Conservation (phyloP, 192 early-diverging fungal species). For the Endogone sp. region DNA sequence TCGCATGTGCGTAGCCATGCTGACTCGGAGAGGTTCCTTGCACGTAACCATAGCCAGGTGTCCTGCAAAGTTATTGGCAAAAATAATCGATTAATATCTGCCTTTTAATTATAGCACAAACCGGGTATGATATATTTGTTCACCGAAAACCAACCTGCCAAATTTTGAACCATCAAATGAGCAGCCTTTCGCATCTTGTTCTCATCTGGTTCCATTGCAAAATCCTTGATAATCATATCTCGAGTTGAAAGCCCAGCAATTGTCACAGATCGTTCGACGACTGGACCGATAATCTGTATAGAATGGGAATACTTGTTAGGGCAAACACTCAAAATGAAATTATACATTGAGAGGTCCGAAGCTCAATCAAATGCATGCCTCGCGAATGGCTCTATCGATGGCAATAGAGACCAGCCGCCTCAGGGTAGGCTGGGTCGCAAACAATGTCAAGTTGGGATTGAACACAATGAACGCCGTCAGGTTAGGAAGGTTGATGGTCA, state of each 20-base stretch:
- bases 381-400: slow-evolving; percentile 86
- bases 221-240: slow-evolving; percentile 93
- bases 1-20: slow-evolving; percentile 72
- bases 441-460: slow-evolving; percentile 78
- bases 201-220: slow-evolving; percentile 92
- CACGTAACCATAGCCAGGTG: slow-evolving; percentile 87
- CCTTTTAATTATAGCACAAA: not conserved
- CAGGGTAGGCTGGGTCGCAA: slow-evolving; percentile 78
- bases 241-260: slow-evolving; percentile 91
- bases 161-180: slow-evolving; percentile 91
- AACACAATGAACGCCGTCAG: slow-evolving; percentile 68
- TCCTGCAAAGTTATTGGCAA: slow-evolving; percentile 83
- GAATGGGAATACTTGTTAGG: too few relatives aligned
- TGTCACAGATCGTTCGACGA: slow-evolving; percentile 89
- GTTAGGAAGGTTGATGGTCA: slow-evolving; percentile 40
- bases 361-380: slow-evolving; percentile 35
- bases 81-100: not conserved
- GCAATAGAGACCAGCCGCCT: slow-evolving; percentile 86
- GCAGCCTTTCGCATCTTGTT: slow-evolving; percentile 91
- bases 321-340: too few relatives aligned
- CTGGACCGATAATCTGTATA: slow-evolving; percentile 65
- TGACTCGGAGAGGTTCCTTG: slow-evolving; percentile 86
- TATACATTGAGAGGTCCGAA: too few relatives aligned
- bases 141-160: slow-evolving; percentile 30
- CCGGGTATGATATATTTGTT: not conserved